Conservation (phyloP, 2,329 filamentous ascomycete species). For the Tolypocladium amazonense region DNA sequence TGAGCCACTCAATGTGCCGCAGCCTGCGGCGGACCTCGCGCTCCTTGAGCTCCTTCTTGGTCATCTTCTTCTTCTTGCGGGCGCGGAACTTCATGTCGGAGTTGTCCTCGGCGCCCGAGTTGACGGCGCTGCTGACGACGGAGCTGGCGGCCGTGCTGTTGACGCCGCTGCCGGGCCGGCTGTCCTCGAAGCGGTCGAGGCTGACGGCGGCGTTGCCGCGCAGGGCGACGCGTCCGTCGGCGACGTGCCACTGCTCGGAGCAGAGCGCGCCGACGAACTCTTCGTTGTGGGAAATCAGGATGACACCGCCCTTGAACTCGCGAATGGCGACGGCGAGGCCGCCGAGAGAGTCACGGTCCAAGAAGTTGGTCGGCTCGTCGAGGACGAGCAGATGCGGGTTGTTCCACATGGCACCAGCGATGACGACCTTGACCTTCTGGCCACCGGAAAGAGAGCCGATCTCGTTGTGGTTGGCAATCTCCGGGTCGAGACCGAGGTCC, state of each 20-base stretch:
- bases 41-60: slow-evolving; percentile 92
- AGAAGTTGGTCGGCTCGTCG: slow-evolving; percentile 98
- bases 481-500: slow-evolving; percentile 88
- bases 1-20: slow-evolving; percentile 78
- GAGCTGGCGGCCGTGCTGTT: slow-evolving; percentile 47
- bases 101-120: slow-evolving; percentile 60
- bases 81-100: slow-evolving; percentile 76
- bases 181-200: slow-evolving; percentile 81
- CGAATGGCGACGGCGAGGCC: slow-evolving; percentile 95
- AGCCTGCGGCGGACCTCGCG: slow-evolving; percentile 76
- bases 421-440: slow-evolving; percentile 98
- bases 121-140: slow-evolving; percentile 47
- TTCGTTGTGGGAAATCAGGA: slow-evolving; percentile 99
- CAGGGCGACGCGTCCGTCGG: slow-evolving; percentile 75
- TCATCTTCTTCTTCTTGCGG: slow-evolving; percentile 98
- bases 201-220: slow-evolving; percentile 66
- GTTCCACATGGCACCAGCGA: slow-evolving; percentile 96
- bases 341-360: slow-evolving; percentile 94
- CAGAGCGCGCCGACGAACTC: slow-evolving; percentile 95
- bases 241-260: slow-evolving; percentile 93
- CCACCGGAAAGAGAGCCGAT: slow-evolving; percentile 93
- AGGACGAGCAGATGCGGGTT: slow-evolving; percentile 96
- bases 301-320: slow-evolving; percentile 95
- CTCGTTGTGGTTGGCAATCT: slow-evolving; percentile 98
- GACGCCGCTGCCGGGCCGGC: slow-evolving; percentile 47